Evolutionary conservation across 2,329 filamentous ascomycete species (phyloP).

Genomic region (Colletotrichum incanum): DNA sequence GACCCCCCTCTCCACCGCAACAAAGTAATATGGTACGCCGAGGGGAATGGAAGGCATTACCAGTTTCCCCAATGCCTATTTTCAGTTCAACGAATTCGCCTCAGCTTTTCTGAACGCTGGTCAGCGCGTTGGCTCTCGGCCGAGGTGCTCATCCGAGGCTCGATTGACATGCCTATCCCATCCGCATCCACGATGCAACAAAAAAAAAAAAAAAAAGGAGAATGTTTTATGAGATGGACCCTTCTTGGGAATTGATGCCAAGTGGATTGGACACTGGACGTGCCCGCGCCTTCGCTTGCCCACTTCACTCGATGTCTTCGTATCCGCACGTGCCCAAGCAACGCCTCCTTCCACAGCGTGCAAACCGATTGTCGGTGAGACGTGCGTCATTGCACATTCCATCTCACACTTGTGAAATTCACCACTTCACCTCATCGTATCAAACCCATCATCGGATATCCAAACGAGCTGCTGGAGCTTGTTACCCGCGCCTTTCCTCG

Average conservation of each 20-base stretch:
- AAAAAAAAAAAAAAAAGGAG: neutral
- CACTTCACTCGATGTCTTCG: neutral
- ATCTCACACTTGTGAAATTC: neutral
- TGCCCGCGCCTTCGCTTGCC: conserved; percentile 16
- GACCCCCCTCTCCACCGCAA: conserved; percentile 24
- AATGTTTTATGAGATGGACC: neutral
- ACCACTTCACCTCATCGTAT: neutral
- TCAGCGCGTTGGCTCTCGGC: conserved; percentile 4
- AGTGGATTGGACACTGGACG: neutral
- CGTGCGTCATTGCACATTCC: conserved; percentile 19
- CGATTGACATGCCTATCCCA: neutral
- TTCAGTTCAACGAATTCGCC: conserved; percentile 5
- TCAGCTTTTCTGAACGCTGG: neutral
- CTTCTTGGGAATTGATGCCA: neutral
- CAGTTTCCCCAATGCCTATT: conserved; percentile 1
- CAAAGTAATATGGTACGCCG: neutral
- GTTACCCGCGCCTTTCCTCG: neutral
- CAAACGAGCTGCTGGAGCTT: neutral
- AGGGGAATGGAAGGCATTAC: neutral
- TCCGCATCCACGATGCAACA: neutral
- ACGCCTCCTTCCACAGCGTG: neutral
- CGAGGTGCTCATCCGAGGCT: neutral
- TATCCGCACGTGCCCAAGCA: conserved; percentile 10
- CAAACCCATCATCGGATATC: conserved; percentile 16
- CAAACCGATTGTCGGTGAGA: neutral